Conservation (phyloP, 179 eudicot genomes). For the Corrigiola litoralis region DNA sequence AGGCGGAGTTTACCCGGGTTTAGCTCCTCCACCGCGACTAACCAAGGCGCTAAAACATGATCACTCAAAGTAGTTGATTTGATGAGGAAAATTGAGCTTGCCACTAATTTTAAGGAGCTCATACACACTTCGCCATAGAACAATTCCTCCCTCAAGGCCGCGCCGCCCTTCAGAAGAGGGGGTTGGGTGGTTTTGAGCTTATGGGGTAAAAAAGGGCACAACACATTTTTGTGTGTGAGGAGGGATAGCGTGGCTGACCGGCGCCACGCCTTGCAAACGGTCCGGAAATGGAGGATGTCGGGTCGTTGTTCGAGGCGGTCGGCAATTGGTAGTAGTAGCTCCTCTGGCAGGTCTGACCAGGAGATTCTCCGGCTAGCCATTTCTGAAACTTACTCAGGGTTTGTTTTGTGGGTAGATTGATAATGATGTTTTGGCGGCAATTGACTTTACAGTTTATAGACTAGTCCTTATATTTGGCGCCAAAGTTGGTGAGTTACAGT, state of each 20-base stretch:
- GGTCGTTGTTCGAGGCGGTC: not conserved
- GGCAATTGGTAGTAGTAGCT: not conserved
- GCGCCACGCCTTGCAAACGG: not conserved
- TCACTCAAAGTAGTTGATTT: not conserved
- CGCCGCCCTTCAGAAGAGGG: not conserved
- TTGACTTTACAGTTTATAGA: too few relatives aligned
- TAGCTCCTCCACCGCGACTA: constrained; percentile 13
- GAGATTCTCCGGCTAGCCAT: not conserved
- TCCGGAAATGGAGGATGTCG: not conserved
- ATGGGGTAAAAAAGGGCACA: not conserved
- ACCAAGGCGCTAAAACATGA: constrained; percentile 16
- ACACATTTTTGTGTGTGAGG: not conserved
- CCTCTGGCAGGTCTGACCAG: not conserved
- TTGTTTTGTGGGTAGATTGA: too few relatives aligned
- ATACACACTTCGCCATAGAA: too few relatives aligned
- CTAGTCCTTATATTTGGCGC: too few relatives aligned
- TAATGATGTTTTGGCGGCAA: too few relatives aligned
- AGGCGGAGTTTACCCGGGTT: constrained; percentile 7
- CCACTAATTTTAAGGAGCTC: too few relatives aligned
- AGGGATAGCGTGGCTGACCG: not conserved
- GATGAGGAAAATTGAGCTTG: constrained; percentile 2
- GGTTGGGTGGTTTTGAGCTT: not conserved
- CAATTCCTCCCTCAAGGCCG: not conserved
- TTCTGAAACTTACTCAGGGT: too few relatives aligned
- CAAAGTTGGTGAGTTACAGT: too few relatives aligned